Conservation (phyloP, 164 flowering plant genomes). For the Annona cherimola region DNA sequence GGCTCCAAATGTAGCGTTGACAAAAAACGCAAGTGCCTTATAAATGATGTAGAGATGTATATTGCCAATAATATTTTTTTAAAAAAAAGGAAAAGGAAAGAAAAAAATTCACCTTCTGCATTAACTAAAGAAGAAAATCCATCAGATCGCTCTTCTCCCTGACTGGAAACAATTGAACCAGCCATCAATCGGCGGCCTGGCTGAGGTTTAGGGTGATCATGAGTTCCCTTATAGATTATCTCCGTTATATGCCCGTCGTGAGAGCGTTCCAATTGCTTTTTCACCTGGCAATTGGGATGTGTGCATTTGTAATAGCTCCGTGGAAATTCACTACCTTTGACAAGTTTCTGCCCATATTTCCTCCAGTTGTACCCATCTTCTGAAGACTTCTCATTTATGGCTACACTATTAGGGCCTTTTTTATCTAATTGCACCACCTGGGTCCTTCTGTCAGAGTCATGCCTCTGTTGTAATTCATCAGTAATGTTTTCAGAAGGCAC, state of each 20-base stretch:
- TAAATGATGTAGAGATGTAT: background rate
- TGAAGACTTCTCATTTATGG: conserved; percentile 34
- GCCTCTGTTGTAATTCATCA: conserved; percentile 21
- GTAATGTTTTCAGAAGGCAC: conserved; percentile 20
- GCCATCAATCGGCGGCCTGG: conserved; percentile 28
- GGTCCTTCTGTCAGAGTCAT: conserved; percentile 9
- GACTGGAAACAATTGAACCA: conserved; percentile 23
- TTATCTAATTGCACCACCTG: conserved; percentile 24
- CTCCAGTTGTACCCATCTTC: conserved; percentile 81
- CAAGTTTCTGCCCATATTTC: conserved; percentile 75
- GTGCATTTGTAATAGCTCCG: conserved; percentile 76
- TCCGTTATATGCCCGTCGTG: conserved; percentile 54
- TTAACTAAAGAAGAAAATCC: conserved; percentile 15
- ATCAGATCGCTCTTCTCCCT: conserved; percentile 21
- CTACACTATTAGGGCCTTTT: conserved; percentile 29
- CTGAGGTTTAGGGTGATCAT: conserved; percentile 63
- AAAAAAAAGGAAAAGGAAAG: background rate
- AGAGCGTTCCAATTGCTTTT: conserved; percentile 64
- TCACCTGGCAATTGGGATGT: conserved; percentile 53
- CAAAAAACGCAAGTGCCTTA: background rate
- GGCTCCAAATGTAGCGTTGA: background rate
- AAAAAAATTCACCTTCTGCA: conserved; percentile 32
- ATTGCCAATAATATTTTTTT: background rate
- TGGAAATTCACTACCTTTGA: conserved; percentile 60
- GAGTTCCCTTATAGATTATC: conserved; percentile 54